phyloP scores from a whole-genome alignment of 352 stramenopile species.

The Thraustochytrium striatum region DNA sequence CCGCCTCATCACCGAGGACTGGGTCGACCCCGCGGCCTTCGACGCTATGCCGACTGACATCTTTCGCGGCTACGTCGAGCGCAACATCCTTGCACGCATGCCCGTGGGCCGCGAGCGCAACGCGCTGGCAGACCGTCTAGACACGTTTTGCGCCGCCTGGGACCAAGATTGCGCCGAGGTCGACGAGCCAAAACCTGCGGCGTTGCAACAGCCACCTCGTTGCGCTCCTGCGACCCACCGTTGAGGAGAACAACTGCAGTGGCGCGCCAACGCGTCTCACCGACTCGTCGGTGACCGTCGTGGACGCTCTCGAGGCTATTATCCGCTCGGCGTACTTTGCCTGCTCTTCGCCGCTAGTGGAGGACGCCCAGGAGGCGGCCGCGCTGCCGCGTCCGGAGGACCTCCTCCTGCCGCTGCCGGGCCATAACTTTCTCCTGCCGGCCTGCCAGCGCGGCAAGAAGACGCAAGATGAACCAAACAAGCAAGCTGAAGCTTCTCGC shows the following conservation, averaged over 20 bases:
- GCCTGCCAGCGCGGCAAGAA: too few relatives aligned
- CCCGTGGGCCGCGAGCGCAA: not conserved
- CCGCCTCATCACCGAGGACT: not conserved
- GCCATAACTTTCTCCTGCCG: too few relatives aligned
- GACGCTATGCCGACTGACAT: not conserved
- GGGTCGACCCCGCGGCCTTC: not conserved
- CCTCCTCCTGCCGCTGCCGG: too few relatives aligned
- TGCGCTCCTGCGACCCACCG: not conserved
- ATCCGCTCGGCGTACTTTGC: slow-evolving; percentile 2
- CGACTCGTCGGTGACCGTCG: not conserved
- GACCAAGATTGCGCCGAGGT: not conserved
- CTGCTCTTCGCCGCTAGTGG: too few relatives aligned
- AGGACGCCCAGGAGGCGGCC: too few relatives aligned
- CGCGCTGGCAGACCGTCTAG: not conserved
- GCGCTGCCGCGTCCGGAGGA: too few relatives aligned
- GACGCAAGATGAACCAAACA: too few relatives aligned
- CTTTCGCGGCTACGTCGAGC: not conserved
- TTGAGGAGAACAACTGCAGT: not conserved
- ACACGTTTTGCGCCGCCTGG: not conserved
- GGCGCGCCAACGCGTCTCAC: not conserved
- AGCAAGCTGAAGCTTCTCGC: too few relatives aligned
- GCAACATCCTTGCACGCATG: slow-evolving; percentile 2
- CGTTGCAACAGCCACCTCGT: not conserved
- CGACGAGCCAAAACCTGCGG: not conserved
- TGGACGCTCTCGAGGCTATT: slow-evolving; percentile 38